Evolutionary conservation across 352 stramenopile species (phyloP), one percentile per base, ranked within the genome.

Genomic region (Phytophthora constricta): DNA sequence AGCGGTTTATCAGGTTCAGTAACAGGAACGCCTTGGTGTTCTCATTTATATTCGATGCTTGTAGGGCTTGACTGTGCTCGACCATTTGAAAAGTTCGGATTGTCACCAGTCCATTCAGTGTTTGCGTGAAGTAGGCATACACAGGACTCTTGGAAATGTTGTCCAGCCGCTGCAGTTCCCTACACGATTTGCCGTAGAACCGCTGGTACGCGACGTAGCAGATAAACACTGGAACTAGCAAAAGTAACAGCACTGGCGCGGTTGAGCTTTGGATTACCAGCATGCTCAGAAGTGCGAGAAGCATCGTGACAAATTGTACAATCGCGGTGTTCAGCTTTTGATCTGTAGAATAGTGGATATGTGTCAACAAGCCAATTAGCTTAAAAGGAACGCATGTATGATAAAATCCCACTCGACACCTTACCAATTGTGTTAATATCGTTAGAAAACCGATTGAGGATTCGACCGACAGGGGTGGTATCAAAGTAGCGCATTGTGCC

Each of bases 51-150:
- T 72, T 76, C 4, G 46, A 19, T 10, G 74, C 74, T 68, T 91
- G 71, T 14, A 61, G 58, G 3, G 59, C 27, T 22, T 74, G 11
- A 23, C 79, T 87, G n/a, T 74, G 59, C 0, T 54, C 26, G 8
- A 82, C 74, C 77, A 86, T 82, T 23, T 80, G 61, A 58, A 94
- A 96, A 3, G 77, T 76, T 17, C 87, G 79, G 51, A 96, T 88
- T 8, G 85, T 90, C 26, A 76, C 72, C 48, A 95, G 63, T 9
- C 89, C 89, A 57, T 82, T 80, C 25, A 92, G 60, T 5, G 96
- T 98, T 72, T 99, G 91, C 1, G 83, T 92, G 37, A 99, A 90
- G 58, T 97, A 83, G 3, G 88, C 81, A 74, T 98, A 99, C 27
- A 99, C 86, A 5, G 96, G 97, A 34, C 85, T 81, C 42, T 82